Base-by-base conservation (phyloP, 2,329 filamentous ascomycete genomes). In the Xylaria polymorpha region DNA sequence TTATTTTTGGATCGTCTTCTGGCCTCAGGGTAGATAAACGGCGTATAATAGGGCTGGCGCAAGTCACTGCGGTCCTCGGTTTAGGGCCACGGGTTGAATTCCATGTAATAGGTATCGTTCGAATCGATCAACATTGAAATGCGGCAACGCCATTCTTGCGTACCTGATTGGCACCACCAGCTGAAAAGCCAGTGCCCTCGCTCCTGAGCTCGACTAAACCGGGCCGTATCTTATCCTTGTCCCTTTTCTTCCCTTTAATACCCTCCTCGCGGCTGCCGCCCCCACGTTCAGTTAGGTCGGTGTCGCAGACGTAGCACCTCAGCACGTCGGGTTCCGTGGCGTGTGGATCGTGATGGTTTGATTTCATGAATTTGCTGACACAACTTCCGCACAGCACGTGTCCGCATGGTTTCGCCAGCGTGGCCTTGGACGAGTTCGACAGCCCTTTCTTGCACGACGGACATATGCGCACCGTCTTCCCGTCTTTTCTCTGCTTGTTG, bases 121-220 rank as follows among this genome's bases (percentile, higher is more conserved):
- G 41, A 61, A 58, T 41, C 20, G 12, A 29, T 83, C 78, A 96
- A 78, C 93, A 95, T 78, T 97, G 93, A 79, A 97, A 97, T 18
- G 65, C 63, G 0, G 91, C 91, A 20, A 97, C 89, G 0, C 92
- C 91, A 3, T 87, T 83, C 79, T 91, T 96, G 81, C 92, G 92
- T 18, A 97, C 94, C 74, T 92, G 70, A 77, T 92, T 97, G 61
- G 88, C 87, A 2, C 96, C 95, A n/a, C 91, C 91, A 4, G 93
- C 92, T 4, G 95, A 94, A 80, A 97, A 98, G 0, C 95, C 95
- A 0, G 95, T 98, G 0, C 95, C 95, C 75, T 98, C 95, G 43
- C 91, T 93, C 73, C 88, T 90, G 58, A 98, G 87, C 76, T 92
- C 89, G 3, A 98, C 90, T 41, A 98, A 78, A 0, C 94, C 94